Evolutionary conservation across 2,329 filamentous ascomycete species (phyloP).

Genomic region (Clonostachys sp.): DNA sequence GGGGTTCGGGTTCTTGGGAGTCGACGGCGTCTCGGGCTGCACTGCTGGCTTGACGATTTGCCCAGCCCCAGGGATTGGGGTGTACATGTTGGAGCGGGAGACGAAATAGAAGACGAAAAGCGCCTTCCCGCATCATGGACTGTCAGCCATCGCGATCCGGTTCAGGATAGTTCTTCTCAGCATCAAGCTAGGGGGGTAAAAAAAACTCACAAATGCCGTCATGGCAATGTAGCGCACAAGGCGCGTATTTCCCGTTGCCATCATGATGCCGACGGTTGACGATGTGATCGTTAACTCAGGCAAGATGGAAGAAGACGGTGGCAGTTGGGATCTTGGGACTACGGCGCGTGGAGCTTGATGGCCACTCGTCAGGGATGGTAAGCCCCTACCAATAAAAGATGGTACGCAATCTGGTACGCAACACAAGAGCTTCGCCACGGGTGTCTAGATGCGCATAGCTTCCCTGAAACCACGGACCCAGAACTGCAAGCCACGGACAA

Average conservation of each 20-base stretch:
- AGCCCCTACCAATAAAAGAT: too few species aligned
- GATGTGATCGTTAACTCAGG: too few species aligned
- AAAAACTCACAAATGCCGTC: slow-evolving; percentile 69
- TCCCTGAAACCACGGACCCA: too few species aligned
- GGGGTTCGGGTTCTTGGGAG: neutral
- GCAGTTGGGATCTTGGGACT: too few species aligned
- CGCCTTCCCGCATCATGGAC: slow-evolving; percentile 30
- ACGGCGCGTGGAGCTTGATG: too few species aligned
- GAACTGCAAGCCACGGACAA: too few species aligned
- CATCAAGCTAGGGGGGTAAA: neutral
- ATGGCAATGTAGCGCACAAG: slow-evolving; percentile 76
- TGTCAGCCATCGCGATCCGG: neutral
- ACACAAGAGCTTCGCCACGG: too few species aligned
- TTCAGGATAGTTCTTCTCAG: neutral
- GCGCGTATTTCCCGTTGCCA: slow-evolving; percentile 67
- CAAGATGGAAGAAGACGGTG: too few species aligned
- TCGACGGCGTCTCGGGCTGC: neutral
- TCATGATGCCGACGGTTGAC: slow-evolving; percentile 18
- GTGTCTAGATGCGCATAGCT: too few species aligned
- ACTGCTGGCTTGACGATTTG: slow-evolving; percentile 1
- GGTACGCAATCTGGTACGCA: too few species aligned
- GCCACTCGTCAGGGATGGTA: too few species aligned
- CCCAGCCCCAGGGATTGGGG: slow-evolving; percentile 8
- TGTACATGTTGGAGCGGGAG: slow-evolving; percentile 50
- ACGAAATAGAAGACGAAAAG: slow-evolving; percentile 80